Evolutionary conservation across 2,329 filamentous ascomycete genomes (phyloP).

Genomic region (Ceratocystis huliohia): DNA sequence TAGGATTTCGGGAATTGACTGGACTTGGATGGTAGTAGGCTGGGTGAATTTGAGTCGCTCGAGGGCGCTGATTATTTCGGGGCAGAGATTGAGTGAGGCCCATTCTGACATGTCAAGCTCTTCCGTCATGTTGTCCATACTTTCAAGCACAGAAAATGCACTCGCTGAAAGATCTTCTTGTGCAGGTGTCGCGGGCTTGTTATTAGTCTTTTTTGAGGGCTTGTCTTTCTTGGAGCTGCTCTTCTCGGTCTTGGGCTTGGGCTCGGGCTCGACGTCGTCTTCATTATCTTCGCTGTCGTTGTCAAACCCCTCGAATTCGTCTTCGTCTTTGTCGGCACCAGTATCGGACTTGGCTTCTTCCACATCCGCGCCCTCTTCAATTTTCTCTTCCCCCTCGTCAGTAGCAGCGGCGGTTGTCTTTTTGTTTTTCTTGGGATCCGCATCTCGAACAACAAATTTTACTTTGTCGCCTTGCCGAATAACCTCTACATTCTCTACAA

Average conservation of each 20-base stretch:
- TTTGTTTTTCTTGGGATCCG: constrained; percentile 19
- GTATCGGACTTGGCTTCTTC: constrained; percentile 20
- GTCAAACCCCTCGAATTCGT: constrained; percentile 55
- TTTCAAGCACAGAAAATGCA: constrained; percentile 32
- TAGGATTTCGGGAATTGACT: constrained; percentile 69
- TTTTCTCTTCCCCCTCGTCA: constrained; percentile 41
- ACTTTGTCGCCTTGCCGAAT: constrained; percentile 49
- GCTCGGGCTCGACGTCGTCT: constrained; percentile 25
- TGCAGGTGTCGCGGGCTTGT: constrained; percentile 22
- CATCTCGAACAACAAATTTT: constrained; percentile 39
- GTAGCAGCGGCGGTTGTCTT: constrained; percentile 17
- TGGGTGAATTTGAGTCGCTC: constrained; percentile 66
- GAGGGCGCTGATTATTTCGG: constrained; percentile 57
- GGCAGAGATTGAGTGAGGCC: constrained; percentile 60
- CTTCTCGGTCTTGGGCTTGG: constrained; percentile 26
- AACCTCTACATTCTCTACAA: constrained; percentile 85
- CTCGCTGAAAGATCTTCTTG: constrained; percentile 26
- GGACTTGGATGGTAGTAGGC: constrained; percentile 70
- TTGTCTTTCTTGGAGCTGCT: constrained; percentile 26
- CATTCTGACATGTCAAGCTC: constrained; percentile 64
- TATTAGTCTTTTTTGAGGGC: constrained; percentile 3
- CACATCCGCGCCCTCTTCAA: constrained; percentile 42
- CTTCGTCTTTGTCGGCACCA: constrained; percentile 30
- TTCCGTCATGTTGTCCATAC: constrained; percentile 45
- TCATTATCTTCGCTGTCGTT: constrained; percentile 33